Conservation (phyloP, 148 eudicot species). For the Fagopyrum esculentum region DNA sequence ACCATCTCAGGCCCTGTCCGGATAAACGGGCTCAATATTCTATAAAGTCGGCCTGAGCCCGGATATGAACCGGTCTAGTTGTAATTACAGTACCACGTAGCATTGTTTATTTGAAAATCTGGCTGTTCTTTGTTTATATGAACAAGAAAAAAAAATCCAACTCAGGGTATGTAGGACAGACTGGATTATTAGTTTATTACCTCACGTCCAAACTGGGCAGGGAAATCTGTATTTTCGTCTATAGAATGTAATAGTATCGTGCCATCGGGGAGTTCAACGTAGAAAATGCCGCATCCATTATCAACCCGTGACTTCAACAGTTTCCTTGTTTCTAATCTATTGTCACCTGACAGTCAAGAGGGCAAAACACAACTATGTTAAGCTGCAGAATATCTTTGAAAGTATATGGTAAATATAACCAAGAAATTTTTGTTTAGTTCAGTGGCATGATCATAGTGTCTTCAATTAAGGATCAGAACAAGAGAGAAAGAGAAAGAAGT, state of each 20-base stretch:
- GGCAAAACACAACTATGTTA: neutral
- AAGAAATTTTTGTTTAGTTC: neutral
- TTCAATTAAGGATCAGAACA: neutral
- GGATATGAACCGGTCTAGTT: too few relatives aligned
- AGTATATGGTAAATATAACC: neutral
- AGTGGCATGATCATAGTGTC: neutral
- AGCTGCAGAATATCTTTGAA: neutral
- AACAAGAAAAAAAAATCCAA: too few relatives aligned
- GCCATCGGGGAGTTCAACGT: slow-evolving; percentile 83
- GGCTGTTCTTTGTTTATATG: too few relatives aligned
- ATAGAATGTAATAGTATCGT: slow-evolving; percentile 56
- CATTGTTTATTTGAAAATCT: too few relatives aligned
- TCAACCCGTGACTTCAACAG: slow-evolving; percentile 40
- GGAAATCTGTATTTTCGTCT: slow-evolving; percentile 71
- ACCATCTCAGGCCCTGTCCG: too few relatives aligned
- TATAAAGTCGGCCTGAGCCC: too few relatives aligned
- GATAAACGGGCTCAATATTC: too few relatives aligned
- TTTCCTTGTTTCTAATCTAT: slow-evolving; percentile 46
- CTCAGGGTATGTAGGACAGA: too few relatives aligned
- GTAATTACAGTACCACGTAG: too few relatives aligned
- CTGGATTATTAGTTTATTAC: slow-evolving; percentile 25
- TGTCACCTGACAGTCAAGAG: slow-evolving; percentile 35
- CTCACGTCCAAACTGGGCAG: slow-evolving; percentile 94
- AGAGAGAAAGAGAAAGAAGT: neutral
- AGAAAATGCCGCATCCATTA: slow-evolving; percentile 60